Percentiles rank a stretch among this genome's conserved stretches.
Conservation (phyloP, 2,329 filamentous ascomycete species). For the Aureobasidium pullulans region DNA sequence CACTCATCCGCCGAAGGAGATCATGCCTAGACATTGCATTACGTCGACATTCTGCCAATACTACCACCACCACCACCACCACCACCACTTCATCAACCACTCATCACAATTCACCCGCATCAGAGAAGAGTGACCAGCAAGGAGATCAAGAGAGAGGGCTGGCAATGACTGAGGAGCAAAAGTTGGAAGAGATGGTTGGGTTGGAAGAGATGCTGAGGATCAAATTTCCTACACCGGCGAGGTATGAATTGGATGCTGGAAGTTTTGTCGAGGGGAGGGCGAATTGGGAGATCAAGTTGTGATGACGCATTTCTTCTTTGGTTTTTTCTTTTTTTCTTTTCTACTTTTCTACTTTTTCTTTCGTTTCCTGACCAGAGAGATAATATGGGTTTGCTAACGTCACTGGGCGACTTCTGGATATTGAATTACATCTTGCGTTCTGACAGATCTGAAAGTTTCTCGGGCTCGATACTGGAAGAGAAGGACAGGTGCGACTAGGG, state of each 20-base stretch:
- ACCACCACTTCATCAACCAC: not conserved
- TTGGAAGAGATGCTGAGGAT: not conserved
- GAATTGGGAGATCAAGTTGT: not conserved
- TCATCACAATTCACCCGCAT: no score
- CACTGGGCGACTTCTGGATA: no score
- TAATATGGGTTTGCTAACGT: no score
- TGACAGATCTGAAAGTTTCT: no score
- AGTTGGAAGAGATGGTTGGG: not conserved
- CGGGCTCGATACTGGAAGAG: no score
- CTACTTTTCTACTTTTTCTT: no score
- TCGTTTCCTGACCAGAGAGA: no score
- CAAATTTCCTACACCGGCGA: not conserved
- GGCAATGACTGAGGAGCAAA: not conserved
- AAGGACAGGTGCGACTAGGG: no score
- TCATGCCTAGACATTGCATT: not conserved
- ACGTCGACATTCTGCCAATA: not conserved
- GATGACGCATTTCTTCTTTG: no score
- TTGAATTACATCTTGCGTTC: no score
- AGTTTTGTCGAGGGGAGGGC: not conserved
- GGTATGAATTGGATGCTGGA: slow-evolving; percentile 2
- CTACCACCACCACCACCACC: not conserved
- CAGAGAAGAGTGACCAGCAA: no score
- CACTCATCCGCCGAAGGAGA: not conserved
- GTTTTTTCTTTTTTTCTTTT: no score
- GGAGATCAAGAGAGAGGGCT: not conserved